Evolutionary conservation across 768 basidiomycete genomes (phyloP).

Genomic region (Udeniomyces megalosporus): DNA sequence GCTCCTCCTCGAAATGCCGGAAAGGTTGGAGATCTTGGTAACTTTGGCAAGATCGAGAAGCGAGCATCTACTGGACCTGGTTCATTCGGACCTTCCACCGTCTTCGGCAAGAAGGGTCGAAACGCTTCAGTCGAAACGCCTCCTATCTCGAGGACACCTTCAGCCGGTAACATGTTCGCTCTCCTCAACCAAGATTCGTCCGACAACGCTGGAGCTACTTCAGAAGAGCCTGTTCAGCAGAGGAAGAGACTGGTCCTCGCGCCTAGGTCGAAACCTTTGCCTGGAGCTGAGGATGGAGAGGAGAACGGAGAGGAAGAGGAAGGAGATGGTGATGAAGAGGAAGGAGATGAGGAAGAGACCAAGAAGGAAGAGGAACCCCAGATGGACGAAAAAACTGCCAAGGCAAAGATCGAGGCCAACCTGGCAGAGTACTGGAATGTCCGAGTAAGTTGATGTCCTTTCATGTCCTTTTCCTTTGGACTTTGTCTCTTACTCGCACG

Average conservation of each 20-base stretch:
- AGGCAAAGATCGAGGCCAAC: constrained; percentile 64
- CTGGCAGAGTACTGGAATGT: constrained; percentile 72
- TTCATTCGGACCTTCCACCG: constrained; percentile 68
- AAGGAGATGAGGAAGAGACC: constrained; percentile 29
- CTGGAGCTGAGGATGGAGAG: constrained; percentile 33
- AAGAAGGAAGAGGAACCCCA: constrained; percentile 15
- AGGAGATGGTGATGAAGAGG: constrained; percentile 32
- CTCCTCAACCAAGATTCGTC: constrained; percentile 53
- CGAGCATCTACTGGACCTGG: constrained; percentile 36
- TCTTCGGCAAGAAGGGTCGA: constrained; percentile 61
- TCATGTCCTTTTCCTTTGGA: neutral
- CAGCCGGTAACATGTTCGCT: constrained; percentile 66
- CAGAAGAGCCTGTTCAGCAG: constrained; percentile 29
- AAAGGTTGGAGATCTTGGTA: constrained; percentile 70
- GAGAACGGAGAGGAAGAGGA: constrained; percentile 38
- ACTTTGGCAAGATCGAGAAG: constrained; percentile 74
- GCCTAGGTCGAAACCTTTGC: constrained; percentile 60
- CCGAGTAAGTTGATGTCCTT: constrained; percentile 29
- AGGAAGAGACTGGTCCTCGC: constrained; percentile 57
- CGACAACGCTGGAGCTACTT: neutral
- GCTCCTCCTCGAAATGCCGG: constrained; percentile 36
- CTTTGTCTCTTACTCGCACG: neutral
- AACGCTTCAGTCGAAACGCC: constrained; percentile 38
- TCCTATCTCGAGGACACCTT: constrained; percentile 63
- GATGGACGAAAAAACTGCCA: constrained; percentile 52